Evolutionary conservation across 345 rosid genomes (phyloP), one percentile per base, ranked within the genome.

Genomic region (Hypericum perforatum): DNA sequence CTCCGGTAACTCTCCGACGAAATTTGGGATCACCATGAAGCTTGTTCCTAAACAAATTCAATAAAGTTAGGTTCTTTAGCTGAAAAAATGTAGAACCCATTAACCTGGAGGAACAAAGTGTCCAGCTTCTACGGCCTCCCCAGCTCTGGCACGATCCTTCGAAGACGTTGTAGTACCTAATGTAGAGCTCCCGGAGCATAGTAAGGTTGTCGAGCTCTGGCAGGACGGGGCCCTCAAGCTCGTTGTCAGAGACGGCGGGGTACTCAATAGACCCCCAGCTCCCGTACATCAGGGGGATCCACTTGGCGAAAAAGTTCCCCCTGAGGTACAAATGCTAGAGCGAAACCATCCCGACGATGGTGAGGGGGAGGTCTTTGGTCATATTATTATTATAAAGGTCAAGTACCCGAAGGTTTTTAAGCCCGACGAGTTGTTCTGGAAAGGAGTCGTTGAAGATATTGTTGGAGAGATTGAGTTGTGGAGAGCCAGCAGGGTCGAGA

Each of bases 311-410:
- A 50, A 65, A 91, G 85, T 85, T 91, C 0, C 96, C 96, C 2
- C 98, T 95, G 43, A 86, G 84, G 53, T 91, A 95, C 5, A 91
- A 68, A 56, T 87, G 92, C 0, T 77, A 81, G 59, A 91, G 81
- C 62, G 70, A 79, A 11, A 82, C 71, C 52, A 89, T 65, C 39
- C 76, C 76, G 11, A 85, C 68, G 58, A 80, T 94, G 58, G 81
- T 67, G 15, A 78, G 32, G 11, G 95, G 98, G 11, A 92, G 66
- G 43, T 63, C 73, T 3, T 89, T 94, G 16, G 95, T 83, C 72
- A 92, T 54, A 56, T 92, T 92, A 74, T 92, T 92, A 73, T 92
- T 92, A 63, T 92, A 92, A 38, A 92, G 68, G 74, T 88, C 98
- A 12, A 92, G 86, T 12, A 89, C 79, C 7, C 76, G 81, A 10